Base-by-base conservation (phyloP, 2,329 filamentous ascomycete species). In the Paramyrothecium sp. region DNA sequence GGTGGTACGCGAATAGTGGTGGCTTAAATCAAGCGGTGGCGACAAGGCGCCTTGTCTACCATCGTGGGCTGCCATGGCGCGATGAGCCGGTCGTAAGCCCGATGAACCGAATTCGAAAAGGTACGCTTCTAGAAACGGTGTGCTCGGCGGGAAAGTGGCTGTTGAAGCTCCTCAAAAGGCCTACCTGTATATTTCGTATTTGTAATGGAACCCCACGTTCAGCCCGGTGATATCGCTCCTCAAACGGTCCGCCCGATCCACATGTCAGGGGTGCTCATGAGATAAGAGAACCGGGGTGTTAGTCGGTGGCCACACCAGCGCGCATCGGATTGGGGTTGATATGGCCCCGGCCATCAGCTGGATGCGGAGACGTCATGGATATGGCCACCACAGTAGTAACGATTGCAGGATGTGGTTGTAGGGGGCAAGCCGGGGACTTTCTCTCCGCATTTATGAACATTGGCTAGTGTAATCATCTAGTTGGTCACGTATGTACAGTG, bases 1-100 rank as follows among this genome's bases (percentile, higher is more conserved):
- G 51, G 91, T 89, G 49, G 86, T 80, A 57, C 85, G 79, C 1
- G 91, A 93, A 64, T 88, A 89, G 69, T 93, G 89, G 70, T 97
- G 91, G 64, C 87, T 89, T 59, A 97, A 79, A 71, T 97, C 89
- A 63, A 86, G 77, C 7, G 93, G 91, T 57, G 62, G 62, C 38
- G 63, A 61, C 41, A 63, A 54, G 55, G 51, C 51, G 59, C 53
- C 53, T 48, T 10, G 55, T 51, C 34, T 53, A 26, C 23, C 52
- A 10, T 53, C 17, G 16, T 12, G 21, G 19, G 21, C 17, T 55
- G 21, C 44, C 30, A 30, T 11, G 38, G 10, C 12, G 20, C 22
- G 47, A 47, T 33, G 19, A 21, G 17, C 26, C 51, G 51, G 30
- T 51, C 13, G 38, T 19, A 12, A 7, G 13, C 5, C 38, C 38